phyloP scores from a whole-genome alignment of 2,329 filamentous ascomycete species.

The Talaromyces sp. region DNA sequence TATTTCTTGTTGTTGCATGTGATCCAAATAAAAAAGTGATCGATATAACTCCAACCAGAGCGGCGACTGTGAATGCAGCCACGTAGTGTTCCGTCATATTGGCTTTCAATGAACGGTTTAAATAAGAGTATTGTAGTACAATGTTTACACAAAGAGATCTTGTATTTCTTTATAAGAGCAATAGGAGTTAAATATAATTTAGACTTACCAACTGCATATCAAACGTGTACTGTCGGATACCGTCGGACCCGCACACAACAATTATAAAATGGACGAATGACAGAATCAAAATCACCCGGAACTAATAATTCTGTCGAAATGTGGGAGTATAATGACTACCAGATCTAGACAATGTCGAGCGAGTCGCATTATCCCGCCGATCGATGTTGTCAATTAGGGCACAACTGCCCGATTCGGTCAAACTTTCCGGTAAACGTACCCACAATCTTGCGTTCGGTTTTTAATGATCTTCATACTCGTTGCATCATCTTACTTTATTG shows the following conservation, averaged over 20 bases:
- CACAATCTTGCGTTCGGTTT: background rate
- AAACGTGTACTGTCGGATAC: background rate
- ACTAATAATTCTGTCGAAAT: background rate
- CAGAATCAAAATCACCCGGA: background rate
- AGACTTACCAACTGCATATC: background rate
- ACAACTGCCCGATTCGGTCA: constrained; percentile 20
- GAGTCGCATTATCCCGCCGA: background rate
- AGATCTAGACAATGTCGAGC: background rate
- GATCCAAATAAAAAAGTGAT: background rate
- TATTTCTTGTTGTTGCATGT: background rate
- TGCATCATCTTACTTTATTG: background rate
- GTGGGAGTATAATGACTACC: background rate
- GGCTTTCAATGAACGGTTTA: background rate
- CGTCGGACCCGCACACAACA: background rate
- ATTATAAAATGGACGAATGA: background rate
- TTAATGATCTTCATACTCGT: background rate
- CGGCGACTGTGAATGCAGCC: background rate
- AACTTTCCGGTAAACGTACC: constrained; percentile 16
- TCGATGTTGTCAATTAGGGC: background rate
- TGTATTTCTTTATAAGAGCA: background rate
- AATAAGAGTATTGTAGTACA: background rate
- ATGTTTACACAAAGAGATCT: background rate
- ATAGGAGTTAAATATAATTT: background rate
- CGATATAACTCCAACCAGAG: background rate
- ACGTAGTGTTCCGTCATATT: background rate